These are phyloP conservation scores for Eimeria necatrix DNA, from an alignment of 169 alveolate genomes.

Conservation along the genomic window DNA sequence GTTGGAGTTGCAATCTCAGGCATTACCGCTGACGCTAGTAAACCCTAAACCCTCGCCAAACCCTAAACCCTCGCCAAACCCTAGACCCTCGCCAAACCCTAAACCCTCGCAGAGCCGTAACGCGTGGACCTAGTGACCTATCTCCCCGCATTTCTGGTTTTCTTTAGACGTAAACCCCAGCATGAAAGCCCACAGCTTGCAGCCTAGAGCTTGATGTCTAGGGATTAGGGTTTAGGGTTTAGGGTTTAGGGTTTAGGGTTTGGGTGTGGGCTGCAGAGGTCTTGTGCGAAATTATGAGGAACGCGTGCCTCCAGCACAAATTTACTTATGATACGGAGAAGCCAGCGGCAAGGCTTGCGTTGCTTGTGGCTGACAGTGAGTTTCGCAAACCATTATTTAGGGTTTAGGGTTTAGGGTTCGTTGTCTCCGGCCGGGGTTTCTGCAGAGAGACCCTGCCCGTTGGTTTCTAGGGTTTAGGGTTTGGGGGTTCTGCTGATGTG, in stretches of 20 bases:
- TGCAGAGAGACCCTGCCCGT: too few species aligned
- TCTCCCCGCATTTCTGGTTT: too few species aligned
- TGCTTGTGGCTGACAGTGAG: constrained; percentile 95
- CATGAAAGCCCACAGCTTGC: not conserved
- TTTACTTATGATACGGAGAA: constrained; percentile 96
- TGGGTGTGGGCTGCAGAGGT: constrained; percentile 82
- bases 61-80: not conserved
- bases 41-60: constrained; percentile 57
- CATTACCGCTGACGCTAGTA: constrained; percentile 98
- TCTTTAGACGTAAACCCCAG: not conserved
- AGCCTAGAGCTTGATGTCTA: not conserved
- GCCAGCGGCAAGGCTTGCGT: constrained; percentile 95
- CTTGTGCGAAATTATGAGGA: constrained; percentile 93
- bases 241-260: constrained; percentile 37
- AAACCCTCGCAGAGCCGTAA: not conserved
- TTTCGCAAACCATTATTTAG: not conserved
- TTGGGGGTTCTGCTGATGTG: too few species aligned
- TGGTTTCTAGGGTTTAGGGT: too few species aligned
- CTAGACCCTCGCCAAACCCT: not conserved
- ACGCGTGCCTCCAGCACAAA: constrained; percentile 96
- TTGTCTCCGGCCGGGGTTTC: not conserved
- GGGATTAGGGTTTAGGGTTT: constrained; percentile 45
- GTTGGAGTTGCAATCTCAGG: constrained; percentile 99
- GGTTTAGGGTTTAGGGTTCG: constrained; percentile 69
- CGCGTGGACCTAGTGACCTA: too few species aligned